These are phyloP conservation scores for Grosmannia clavigera DNA, from an alignment of 2,329 filamentous ascomycete species.

Conservation along the genomic window DNA sequence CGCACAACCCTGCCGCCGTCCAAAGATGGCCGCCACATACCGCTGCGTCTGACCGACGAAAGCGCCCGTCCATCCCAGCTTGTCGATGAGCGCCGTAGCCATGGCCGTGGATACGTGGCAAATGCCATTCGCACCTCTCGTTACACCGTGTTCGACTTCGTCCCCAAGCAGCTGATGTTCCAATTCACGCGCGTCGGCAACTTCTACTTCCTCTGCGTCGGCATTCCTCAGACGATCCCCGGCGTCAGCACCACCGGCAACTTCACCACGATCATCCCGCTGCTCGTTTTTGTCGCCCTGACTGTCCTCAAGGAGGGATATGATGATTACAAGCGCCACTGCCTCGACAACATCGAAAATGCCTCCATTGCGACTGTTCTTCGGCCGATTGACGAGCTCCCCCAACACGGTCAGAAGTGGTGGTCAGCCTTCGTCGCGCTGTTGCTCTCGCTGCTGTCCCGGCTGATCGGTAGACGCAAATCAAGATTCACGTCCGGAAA, in stretches of 20 bases:
- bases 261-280: slow-evolving; percentile 61
- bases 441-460: background rate
- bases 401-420: background rate
- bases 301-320: slow-evolving; percentile 81
- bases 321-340: slow-evolving; percentile 69
- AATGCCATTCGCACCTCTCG: slow-evolving; percentile 69
- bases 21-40: slow-evolving; percentile 16
- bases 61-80: slow-evolving; percentile 19
- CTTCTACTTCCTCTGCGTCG: slow-evolving; percentile 76
- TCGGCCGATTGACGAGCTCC: slow-evolving; percentile 12
- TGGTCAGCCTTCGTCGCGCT: background rate
- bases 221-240: slow-evolving; percentile 72
- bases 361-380: slow-evolving; percentile 35
- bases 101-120: slow-evolving; percentile 35
- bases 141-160: slow-evolving; percentile 73
- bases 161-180: slow-evolving; percentile 73
- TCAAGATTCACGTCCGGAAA: background rate
- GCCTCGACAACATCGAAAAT: slow-evolving; percentile 74
- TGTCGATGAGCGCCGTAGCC: slow-evolving; percentile 37
- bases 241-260: slow-evolving; percentile 64
- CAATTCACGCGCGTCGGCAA: slow-evolving; percentile 81
- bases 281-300: slow-evolving; percentile 64
- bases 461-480: background rate
- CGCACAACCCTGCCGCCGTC: slow-evolving; percentile 14
- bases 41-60: slow-evolving; percentile 22